Evolutionary conservation across 2,329 filamentous ascomycete genomes (phyloP).

Genomic region (Eurotiales sp.): DNA sequence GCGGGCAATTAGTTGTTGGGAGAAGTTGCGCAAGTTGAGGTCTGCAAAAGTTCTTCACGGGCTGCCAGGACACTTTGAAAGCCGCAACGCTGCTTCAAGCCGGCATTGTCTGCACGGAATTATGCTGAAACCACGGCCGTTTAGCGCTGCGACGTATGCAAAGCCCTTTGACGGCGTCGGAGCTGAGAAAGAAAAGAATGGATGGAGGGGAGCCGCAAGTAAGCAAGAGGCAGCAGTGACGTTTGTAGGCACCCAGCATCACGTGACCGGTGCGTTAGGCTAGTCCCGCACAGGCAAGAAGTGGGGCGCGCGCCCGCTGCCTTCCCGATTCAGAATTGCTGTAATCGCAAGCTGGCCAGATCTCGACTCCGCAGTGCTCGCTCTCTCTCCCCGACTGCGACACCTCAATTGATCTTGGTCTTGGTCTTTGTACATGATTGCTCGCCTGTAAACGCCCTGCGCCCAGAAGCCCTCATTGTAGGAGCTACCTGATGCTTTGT

Average conservation of each 20-base stretch:
- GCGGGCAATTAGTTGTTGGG: background rate
- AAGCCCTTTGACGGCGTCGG: background rate
- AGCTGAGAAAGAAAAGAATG: background rate
- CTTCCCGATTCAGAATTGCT: slow-evolving; percentile 12
- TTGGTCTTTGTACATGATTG: slow-evolving; percentile 16
- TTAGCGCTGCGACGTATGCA: background rate
- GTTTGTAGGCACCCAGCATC: slow-evolving; percentile 13
- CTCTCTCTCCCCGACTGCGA: slow-evolving; percentile 5
- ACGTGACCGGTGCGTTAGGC: background rate
- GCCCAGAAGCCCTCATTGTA: slow-evolving; percentile 15
- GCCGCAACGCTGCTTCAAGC: background rate
- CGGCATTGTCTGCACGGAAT: background rate
- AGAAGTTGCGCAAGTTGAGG: background rate
- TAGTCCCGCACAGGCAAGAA: background rate
- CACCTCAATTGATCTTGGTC: background rate
- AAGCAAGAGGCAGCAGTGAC: slow-evolving; percentile 4
- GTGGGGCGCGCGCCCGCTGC: background rate
- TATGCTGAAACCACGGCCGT: background rate
- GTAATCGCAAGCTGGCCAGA: slow-evolving; percentile 17
- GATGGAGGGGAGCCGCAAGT: background rate
- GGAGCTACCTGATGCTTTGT: slow-evolving; percentile 15
- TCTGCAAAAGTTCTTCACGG: slow-evolving; percentile 4
- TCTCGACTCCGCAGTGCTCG: slow-evolving; percentile 10
- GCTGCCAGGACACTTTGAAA: background rate
- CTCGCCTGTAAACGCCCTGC: slow-evolving; percentile 2